Conservation (phyloP, 2,329 filamentous ascomycete species). For the Penicillium brasilianum region DNA sequence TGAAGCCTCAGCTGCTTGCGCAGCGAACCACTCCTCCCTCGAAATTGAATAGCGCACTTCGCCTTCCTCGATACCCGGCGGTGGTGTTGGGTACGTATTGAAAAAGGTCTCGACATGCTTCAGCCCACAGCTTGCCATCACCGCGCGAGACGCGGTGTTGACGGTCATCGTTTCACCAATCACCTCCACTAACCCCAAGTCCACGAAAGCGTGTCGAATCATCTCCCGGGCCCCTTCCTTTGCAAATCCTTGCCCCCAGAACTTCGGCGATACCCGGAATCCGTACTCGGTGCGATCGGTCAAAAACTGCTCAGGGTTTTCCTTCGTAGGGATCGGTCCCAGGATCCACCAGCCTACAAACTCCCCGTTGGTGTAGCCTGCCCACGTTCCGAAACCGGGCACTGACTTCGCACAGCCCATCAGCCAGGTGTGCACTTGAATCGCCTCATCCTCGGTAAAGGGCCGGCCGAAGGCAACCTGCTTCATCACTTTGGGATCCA, state of each 20-base stretch:
- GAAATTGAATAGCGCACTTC: slow-evolving; percentile 11
- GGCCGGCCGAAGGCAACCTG: slow-evolving; percentile 20
- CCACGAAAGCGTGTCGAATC: slow-evolving; percentile 16
- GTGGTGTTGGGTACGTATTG: slow-evolving; percentile 19
- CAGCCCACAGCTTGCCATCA: slow-evolving; percentile 17
- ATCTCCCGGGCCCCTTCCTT: slow-evolving; percentile 19
- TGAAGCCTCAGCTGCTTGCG: background rate
- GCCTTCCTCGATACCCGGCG: slow-evolving; percentile 21
- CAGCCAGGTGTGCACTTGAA: background rate
- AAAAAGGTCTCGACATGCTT: slow-evolving; percentile 18
- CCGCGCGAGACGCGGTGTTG: slow-evolving; percentile 13
- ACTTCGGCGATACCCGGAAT: slow-evolving; percentile 14
- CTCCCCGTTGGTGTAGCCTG: background rate
- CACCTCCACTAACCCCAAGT: slow-evolving; percentile 19
- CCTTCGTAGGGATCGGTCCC: slow-evolving; percentile 5
- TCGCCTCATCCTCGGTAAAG: slow-evolving; percentile 13
- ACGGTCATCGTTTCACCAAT: slow-evolving; percentile 25
- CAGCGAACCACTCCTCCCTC: background rate
- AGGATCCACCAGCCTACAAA: background rate
- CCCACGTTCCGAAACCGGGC: background rate
- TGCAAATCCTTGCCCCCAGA: slow-evolving; percentile 21
- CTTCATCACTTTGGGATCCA: slow-evolving; percentile 19
- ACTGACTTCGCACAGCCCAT: background rate
- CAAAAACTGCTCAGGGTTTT: slow-evolving; percentile 14
- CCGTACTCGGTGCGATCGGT: slow-evolving; percentile 17